Evolutionary conservation across 495 filamentous ascomycete genomes (phyloP), one percentile per base, ranked within the genome.

Genomic region (Daldinia grandis): DNA sequence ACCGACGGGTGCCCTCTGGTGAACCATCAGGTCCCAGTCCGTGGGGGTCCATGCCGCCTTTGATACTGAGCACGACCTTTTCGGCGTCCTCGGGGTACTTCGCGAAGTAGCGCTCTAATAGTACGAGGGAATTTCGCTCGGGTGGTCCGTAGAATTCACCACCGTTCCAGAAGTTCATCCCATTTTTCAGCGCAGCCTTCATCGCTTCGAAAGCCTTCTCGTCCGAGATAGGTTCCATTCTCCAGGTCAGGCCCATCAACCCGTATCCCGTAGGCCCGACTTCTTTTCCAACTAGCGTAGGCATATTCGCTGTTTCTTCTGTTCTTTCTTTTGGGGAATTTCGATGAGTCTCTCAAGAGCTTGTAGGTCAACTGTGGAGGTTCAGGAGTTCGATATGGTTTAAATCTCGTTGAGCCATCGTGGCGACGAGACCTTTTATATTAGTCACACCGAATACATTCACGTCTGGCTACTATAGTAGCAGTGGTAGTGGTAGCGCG

Each of bases 61-160:
- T 93, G 80, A 92, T 83, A 72, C 79, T 84, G 17, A 93, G 76
- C 5, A 90, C 80, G 15, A 92, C 82, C 77, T 90, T 90, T 33
- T 85, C 83, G 4, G 85, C 85, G 75, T 93, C 89, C 65, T 87
- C 87, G 8, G 91, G 91, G 75, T 92, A 89, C 68, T 85, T 81
- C 28, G 79, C 85, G 75, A 91, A 91, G 81, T 92, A 93, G 49
- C 81, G 79, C 40, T 89, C 84, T 56, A 92, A 80, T 4, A 93
- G 81, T 56, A 85, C 81, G 4, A 92, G 82, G 12, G 84, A 87
- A 83, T 95, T 93, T 82, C 83, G 82, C 25, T 90, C 86, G 1
- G 87, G 85, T 0, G 88, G 83, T 50, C 93, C 93, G 79, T 96
- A 96, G 73, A 96, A 85, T 69, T 93, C 90, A 70, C 90, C 92